These are phyloP conservation scores for Peziza echinospora DNA, from an alignment of 495 filamentous ascomycete genomes.

Conservation along the genomic window DNA sequence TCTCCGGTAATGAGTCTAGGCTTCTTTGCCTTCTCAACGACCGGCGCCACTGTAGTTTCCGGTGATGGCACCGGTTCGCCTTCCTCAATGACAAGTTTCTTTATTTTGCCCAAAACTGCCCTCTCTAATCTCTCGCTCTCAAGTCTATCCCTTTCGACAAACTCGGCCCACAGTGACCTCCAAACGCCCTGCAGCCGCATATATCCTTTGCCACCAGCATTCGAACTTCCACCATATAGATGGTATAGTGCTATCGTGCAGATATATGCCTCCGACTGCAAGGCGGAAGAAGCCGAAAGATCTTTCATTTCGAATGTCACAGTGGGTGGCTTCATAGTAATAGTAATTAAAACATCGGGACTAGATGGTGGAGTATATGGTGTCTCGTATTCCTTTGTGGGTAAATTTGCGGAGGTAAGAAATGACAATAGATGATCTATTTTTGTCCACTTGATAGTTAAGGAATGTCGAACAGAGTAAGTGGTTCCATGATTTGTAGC, in stretches of 20 bases:
- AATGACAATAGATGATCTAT: slow-evolving; percentile 1
- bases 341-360: slow-evolving; percentile 19
- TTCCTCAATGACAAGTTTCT: slow-evolving; percentile 36
- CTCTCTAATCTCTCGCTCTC: slow-evolving; percentile 49
- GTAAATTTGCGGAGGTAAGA: slow-evolving; percentile 3
- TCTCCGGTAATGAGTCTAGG: too few species aligned
- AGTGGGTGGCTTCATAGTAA: slow-evolving; percentile 27
- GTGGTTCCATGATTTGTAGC: slow-evolving; percentile 18
- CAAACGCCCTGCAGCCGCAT: slow-evolving; percentile 55
- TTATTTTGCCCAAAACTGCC: slow-evolving; percentile 35
- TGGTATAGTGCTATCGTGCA: slow-evolving; percentile 64
- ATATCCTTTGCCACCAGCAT: slow-evolving; percentile 55
- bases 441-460: slow-evolving; percentile 54
- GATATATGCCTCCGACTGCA: slow-evolving; percentile 71
- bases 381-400: background rate
- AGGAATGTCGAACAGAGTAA: slow-evolving; percentile 49
- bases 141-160: slow-evolving; percentile 43
- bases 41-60: slow-evolving; percentile 49
- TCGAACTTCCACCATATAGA: slow-evolving; percentile 43
- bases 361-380: slow-evolving; percentile 42
- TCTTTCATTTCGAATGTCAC: slow-evolving; percentile 44
- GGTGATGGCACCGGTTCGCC: too few species aligned
- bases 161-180: slow-evolving; percentile 70
- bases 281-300: slow-evolving; percentile 48
- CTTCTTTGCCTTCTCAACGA: slow-evolving; percentile 21